These are phyloP conservation scores for Rubroshorea leprosula DNA, from an alignment of 345 rosid species.

Conservation along the genomic window DNA sequence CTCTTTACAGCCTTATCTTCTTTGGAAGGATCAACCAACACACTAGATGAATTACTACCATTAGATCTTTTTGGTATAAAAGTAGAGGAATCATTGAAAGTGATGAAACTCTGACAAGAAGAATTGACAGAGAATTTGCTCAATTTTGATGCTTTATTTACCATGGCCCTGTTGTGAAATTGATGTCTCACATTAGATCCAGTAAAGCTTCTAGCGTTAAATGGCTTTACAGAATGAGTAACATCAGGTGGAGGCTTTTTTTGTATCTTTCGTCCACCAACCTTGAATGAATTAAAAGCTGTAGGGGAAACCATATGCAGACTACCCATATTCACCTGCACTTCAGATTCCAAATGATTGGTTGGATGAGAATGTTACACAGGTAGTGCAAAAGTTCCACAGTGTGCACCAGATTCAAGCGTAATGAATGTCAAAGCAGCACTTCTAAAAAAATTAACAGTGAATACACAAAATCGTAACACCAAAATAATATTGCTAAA, in stretches of 20 bases:
- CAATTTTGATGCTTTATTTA: constrained; percentile 17
- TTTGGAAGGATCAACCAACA: constrained; percentile 16
- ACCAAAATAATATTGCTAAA: constrained; percentile 7
- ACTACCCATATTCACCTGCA: constrained; percentile 31
- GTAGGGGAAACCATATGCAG: constrained; percentile 23
- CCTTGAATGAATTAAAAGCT: constrained; percentile 22
- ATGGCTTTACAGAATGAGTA: constrained; percentile 18
- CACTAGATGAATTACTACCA: constrained; percentile 17
- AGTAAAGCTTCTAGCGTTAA: constrained; percentile 19
- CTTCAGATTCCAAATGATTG: constrained; percentile 21
- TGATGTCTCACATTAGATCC: constrained; percentile 25
- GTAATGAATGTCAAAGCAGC: constrained; percentile 27
- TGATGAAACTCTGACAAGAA: constrained; percentile 15
- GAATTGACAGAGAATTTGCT: constrained; percentile 16
- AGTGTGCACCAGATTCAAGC: constrained; percentile 27
- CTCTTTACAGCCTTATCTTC: constrained; percentile 19
- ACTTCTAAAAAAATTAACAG: constrained; percentile 20
- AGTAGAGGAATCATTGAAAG: constrained; percentile 20
- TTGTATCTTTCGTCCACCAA: constrained; percentile 15
- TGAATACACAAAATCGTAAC: not conserved
- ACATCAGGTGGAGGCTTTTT: constrained; percentile 20
- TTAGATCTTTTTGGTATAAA: constrained; percentile 19
- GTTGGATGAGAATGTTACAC: constrained; percentile 24
- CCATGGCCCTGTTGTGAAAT: constrained; percentile 20
- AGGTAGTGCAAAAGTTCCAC: constrained; percentile 32